A percentile compares a stretch with the other conserved stretches of the same genome.
Conservation (phyloP, 2,329 filamentous ascomycete genomes). For the Trichocomaceae sp. region DNA sequence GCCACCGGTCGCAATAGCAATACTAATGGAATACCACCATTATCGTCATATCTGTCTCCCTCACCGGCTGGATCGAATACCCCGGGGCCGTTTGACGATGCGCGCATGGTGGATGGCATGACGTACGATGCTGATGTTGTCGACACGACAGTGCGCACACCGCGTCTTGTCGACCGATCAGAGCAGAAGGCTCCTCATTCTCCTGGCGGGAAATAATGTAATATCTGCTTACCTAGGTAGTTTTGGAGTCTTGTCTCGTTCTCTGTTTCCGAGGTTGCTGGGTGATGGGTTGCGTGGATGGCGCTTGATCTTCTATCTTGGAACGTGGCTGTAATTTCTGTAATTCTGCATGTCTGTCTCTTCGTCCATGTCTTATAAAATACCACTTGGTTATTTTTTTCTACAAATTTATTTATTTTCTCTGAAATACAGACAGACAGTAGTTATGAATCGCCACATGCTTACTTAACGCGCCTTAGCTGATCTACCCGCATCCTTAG, state of each 20-base stretch:
- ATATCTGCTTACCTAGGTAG: no score
- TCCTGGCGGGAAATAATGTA: background rate
- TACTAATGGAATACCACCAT: slow-evolving; percentile 2
- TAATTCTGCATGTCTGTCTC: no score
- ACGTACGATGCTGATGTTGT: slow-evolving; percentile 57
- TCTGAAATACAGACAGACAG: no score
- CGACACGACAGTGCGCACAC: slow-evolving; percentile 58
- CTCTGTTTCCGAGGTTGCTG: no score
- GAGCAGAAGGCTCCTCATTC: slow-evolving; percentile 8
- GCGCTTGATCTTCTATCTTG: background rate
- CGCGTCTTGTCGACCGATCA: slow-evolving; percentile 41
- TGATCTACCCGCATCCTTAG: background rate
- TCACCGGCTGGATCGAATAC: slow-evolving; percentile 32
- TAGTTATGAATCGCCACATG: no score
- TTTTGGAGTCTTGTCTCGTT: background rate
- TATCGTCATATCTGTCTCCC: slow-evolving; percentile 24
- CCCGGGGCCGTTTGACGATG: slow-evolving; percentile 45
- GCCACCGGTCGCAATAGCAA: slow-evolving; percentile 17
- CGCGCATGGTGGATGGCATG: slow-evolving; percentile 61
- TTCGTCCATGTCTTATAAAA: background rate
- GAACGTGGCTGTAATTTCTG: background rate
- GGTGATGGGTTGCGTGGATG: no score
- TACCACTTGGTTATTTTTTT: background rate
- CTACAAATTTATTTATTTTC: background rate
- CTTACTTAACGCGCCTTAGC: background rate